Conservation (phyloP, 129 eudicot species). For the Flaveria brownii region DNA sequence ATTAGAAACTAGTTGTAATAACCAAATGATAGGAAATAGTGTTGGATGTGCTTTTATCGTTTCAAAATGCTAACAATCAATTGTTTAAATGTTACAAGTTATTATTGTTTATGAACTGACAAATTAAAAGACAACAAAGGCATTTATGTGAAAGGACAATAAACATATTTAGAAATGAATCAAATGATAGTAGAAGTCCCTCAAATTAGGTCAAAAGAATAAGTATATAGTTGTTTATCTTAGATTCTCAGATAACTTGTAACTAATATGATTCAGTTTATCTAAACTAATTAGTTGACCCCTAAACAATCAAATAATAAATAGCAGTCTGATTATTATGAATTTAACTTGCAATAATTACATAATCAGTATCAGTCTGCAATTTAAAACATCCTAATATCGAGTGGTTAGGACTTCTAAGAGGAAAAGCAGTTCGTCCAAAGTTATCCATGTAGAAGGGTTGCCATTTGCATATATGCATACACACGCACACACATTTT, state of each 20-base stretch:
- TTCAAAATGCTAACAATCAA: background rate
- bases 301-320: background rate
- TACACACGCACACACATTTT: background rate
- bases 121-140: background rate
- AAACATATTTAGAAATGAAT: background rate
- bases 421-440: background rate
- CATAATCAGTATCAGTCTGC: background rate
- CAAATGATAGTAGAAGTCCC: background rate
- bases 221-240: background rate
- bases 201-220: background rate
- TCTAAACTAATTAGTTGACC: background rate
- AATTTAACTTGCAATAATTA: background rate
- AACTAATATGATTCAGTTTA: background rate
- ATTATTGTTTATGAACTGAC: background rate
- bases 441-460: background rate
- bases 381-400: background rate
- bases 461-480: background rate
- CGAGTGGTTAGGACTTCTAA: background rate
- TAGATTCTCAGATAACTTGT: background rate
- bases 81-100: background rate
- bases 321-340: background rate
- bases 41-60: background rate
- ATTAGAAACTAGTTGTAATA: background rate
- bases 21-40: background rate
- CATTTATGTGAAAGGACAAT: constrained; percentile 2